phyloP scores from a whole-genome alignment of 1,284 basidiomycete species.

The Cutaneotrichosporon dermatis region DNA sequence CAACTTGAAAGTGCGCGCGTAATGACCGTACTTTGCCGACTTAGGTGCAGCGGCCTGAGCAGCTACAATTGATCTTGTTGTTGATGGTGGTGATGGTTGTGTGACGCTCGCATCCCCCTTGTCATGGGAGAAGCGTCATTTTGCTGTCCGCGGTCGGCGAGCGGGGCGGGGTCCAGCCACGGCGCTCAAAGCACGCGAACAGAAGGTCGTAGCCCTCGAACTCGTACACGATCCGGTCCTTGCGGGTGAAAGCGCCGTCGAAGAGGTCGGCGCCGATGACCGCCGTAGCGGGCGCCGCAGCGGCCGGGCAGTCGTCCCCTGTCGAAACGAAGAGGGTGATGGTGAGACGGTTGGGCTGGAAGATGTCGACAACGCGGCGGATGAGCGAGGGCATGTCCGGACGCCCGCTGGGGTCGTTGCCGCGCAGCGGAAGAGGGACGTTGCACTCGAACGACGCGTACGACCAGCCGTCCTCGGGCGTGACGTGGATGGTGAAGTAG shows the following conservation, averaged over 20 bases:
- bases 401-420: constrained; percentile 11
- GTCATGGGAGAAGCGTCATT: constrained; percentile 1
- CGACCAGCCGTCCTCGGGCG: constrained; percentile 93
- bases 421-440: constrained; percentile 61
- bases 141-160: neutral
- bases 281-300: constrained; percentile 27
- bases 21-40: neutral
- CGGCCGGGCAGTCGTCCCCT: constrained; percentile 52
- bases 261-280: constrained; percentile 40
- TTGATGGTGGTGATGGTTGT: neutral
- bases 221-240: constrained; percentile 97
- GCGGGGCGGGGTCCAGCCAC: constrained; percentile 40
- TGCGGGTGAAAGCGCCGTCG: constrained; percentile 56
- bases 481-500: constrained; percentile 98
- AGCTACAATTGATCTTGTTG: neutral
- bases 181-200: constrained; percentile 77
- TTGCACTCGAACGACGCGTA: constrained; percentile 99
- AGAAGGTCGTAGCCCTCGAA: constrained; percentile 93
- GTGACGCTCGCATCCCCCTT: neutral
- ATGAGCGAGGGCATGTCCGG: constrained; percentile 75
- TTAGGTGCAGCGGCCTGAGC: neutral
- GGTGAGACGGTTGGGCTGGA: constrained; percentile 80
- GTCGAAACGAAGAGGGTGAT: constrained; percentile 88
- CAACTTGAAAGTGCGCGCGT: neutral
- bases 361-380: constrained; percentile 82